Base-by-base conservation (phyloP, 164 flowering plant genomes). In the Tinospora cordifolia region DNA sequence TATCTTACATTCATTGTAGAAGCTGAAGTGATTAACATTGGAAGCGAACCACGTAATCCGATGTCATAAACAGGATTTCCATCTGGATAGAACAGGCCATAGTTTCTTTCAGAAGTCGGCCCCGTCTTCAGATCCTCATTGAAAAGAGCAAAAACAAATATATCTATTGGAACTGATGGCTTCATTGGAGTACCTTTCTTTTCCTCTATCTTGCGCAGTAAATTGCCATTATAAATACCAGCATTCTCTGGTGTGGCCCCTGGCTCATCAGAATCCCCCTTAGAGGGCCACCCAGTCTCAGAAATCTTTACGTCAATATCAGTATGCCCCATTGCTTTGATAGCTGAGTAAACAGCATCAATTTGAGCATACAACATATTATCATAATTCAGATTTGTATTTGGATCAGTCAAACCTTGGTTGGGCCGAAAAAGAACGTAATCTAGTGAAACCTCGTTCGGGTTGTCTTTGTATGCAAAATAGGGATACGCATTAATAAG, bases 211-310 rank as follows among this genome's bases (percentile, higher is more conserved):
- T 87, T 73, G 0, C 63, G 65, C 73, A 92, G 25, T 78, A 94
- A 70, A 76, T 92, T 90, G 12, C 96, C 83, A 76, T 90, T 89
- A 67, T 92, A 94, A 15, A 84, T 26, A 8, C 78, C 85, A 25
- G 99, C 99, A 78, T 92, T 92, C 70, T 86, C 82, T 4, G 80
- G 79, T 9, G 87, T 84, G 1, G 99, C 97, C 27, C 99, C 99
- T 0, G 68, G 79, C 82, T 94, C 98, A 78, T 90, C 73, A 0
- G 82, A 19, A 63, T 89, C 99, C 19, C 99, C 99, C 57, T 72
- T 82, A 0, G 99, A 94, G 1, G 98, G 99, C 98, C 98, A 94
- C 38, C 99, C 99, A 4, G 99, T 94, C 77, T 94, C 99, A 0
- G 99, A 94, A 38, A 94, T 78, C 78, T 80, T 76, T 17, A 94